A percentile compares a stretch with the other conserved stretches of the same genome.
Conservation (phyloP, 2,329 filamentous ascomycete species). For the Xylogone sp. region DNA sequence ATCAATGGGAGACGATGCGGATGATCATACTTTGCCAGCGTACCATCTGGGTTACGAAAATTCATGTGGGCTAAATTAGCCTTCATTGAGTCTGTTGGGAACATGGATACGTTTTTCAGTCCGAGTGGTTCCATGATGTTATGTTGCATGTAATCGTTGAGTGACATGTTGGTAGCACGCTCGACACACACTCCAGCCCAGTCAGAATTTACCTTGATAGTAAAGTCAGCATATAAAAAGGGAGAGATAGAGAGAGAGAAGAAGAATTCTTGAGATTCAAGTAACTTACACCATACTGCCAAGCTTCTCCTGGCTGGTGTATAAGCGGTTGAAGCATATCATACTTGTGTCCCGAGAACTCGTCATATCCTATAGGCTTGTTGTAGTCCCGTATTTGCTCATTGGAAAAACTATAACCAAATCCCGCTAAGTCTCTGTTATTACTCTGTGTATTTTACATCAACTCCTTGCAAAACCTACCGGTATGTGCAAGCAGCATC, state of each 20-base stretch:
- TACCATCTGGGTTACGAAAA: conserved; percentile 37
- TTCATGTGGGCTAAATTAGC: conserved; percentile 53
- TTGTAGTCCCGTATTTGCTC: conserved; percentile 44
- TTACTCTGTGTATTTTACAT: neutral
- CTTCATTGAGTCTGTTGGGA: conserved; percentile 41
- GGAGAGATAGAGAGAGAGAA: too few relatives aligned
- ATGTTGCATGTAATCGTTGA: conserved; percentile 7
- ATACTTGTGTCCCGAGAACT: conserved; percentile 18
- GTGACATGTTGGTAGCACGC: conserved; percentile 1
- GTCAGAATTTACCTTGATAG: conserved; percentile 31
- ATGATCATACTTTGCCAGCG: conserved; percentile 2
- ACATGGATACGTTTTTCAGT: conserved; percentile 1
- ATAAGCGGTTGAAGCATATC: conserved; percentile 36
- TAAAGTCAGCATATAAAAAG: too few relatives aligned
- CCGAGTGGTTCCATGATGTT: conserved; percentile 9
- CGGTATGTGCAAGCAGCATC: conserved; percentile 48
- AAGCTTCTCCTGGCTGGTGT: conserved; percentile 58
- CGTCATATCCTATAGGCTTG: conserved; percentile 33
- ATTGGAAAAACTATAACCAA: conserved; percentile 54
- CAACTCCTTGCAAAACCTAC: neutral
- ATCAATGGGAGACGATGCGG: neutral
- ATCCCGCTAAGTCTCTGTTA: conserved; percentile 36
- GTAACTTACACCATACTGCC: conserved; percentile 31
- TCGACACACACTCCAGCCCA: conserved; percentile 35
- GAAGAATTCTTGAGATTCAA: too few relatives aligned